Evolutionary conservation across 805 yeast genomes (phyloP).

Genomic region (Ogataea nakhonphanomensis): DNA sequence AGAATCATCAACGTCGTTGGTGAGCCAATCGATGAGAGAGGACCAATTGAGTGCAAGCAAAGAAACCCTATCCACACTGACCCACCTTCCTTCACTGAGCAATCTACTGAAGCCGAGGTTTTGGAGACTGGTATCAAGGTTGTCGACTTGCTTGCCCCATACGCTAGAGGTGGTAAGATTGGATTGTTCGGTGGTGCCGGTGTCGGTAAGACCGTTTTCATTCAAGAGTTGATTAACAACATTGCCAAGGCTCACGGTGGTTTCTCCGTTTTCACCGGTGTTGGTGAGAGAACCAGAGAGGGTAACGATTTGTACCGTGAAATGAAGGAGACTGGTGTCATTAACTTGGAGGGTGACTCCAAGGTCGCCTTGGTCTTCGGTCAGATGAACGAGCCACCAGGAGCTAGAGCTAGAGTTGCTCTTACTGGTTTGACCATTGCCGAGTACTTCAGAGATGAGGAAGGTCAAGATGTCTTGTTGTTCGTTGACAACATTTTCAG

Average conservation of each 20-base stretch:
- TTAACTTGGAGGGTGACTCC: conserved; percentile 98
- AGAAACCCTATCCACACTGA: conserved; percentile 99
- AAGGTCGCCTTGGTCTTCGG: conserved; percentile 99
- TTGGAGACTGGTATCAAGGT: conserved; percentile 99
- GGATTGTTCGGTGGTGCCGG: conserved; percentile 99
- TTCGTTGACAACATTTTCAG: conserved; percentile 99
- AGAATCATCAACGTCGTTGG: conserved; percentile 98
- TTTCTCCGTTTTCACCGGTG: conserved; percentile 99
- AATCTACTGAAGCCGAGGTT: conserved; percentile 96
- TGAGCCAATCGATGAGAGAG: conserved; percentile 99
- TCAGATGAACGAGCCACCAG: conserved; percentile 99
- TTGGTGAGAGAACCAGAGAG: conserved; percentile 99
- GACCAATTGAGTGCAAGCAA: conserved; percentile 90
- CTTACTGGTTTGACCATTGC: conserved; percentile 99
- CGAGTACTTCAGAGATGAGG: conserved; percentile 99
- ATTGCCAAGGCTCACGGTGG: conserved; percentile 99
- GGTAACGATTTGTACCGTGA: conserved; percentile 99
- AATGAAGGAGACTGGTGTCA: conserved; percentile 99
- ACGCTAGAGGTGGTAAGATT: conserved; percentile 99
- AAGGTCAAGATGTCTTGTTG: conserved; percentile 99
- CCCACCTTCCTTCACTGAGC: conserved; percentile 94
- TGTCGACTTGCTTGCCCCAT: conserved; percentile 98
- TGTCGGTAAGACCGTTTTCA: conserved; percentile 99
- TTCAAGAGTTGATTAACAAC: conserved; percentile 99
- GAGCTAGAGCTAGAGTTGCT: conserved; percentile 99